A percentile compares a stretch with the other conserved stretches of the same genome.
Conservation (phyloP, 2,329 filamentous ascomycete species). For the Venturia asperata region DNA sequence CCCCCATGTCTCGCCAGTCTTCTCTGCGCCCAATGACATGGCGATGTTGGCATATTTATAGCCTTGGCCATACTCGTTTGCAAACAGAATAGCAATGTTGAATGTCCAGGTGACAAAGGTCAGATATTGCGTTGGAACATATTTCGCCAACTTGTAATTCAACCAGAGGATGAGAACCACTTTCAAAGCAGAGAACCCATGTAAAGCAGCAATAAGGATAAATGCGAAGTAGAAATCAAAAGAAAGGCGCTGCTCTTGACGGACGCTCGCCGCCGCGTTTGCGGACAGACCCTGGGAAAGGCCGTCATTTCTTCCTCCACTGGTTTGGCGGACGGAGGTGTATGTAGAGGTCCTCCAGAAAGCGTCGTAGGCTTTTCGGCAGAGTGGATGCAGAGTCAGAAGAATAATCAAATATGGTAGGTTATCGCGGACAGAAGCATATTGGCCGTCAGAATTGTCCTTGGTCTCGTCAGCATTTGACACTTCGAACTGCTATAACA, state of each 20-base stretch:
- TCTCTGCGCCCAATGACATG: slow-evolving; percentile 35
- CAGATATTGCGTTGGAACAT: slow-evolving; percentile 61
- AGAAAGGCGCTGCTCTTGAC: slow-evolving; percentile 57
- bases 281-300: slow-evolving; percentile 37
- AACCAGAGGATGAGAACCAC: slow-evolving; percentile 69
- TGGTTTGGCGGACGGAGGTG: slow-evolving; percentile 36
- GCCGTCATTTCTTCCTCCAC: slow-evolving; percentile 24
- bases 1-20: slow-evolving; percentile 52
- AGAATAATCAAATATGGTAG: slow-evolving; percentile 72
- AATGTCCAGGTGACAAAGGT: slow-evolving; percentile 80
- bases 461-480: slow-evolving; percentile 29
- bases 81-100: slow-evolving; percentile 77
- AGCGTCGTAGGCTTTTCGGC: slow-evolving; percentile 64
- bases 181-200: slow-evolving; percentile 81
- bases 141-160: slow-evolving; percentile 74
- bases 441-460: slow-evolving; percentile 89
- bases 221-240: slow-evolving; percentile 81
- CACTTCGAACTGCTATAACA: neutral
- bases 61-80: slow-evolving; percentile 76
- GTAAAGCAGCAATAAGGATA: slow-evolving; percentile 69
- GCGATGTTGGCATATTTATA: slow-evolving; percentile 65
- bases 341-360: slow-evolving; percentile 39
- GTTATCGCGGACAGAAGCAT: slow-evolving; percentile 76
- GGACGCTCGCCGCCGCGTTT: slow-evolving; percentile 47
- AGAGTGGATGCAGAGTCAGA: slow-evolving; percentile 68